Base-by-base conservation (phyloP, 164 flowering plant genomes). In the Hamamelis virginiana region DNA sequence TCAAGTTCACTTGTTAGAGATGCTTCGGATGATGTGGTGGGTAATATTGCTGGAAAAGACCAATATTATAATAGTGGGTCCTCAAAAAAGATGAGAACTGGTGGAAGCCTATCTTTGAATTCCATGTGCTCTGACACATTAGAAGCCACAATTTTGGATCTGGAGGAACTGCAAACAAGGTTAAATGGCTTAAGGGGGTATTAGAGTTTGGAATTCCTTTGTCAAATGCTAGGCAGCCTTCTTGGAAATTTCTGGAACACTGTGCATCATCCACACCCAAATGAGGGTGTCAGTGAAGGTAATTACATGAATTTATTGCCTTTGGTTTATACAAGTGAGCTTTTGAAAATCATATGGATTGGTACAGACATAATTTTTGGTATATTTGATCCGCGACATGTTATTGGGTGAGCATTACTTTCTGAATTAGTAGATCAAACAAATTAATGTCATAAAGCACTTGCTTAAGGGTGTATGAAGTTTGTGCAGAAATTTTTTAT, bases 111-210 rank as follows among this genome's bases (percentile, higher is more conserved):
- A 22, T 57, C 19, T 44, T 59, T 78, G 21, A 76, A 74, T 72
- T 67, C 74, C 12, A 63, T 38, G 53, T 22, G 16, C 59, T 67
- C 83, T 27, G 80, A 77, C 66, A 64, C 83, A 33, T 12, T 84
- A 41, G 88, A 86, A 66, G 78, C 90, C 13, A 51, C 84, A n/a
- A 65, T 85, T 62, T 10, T 85, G 75, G 88, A 85, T 66, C 43
- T 85, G 78, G 93, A 86, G 78, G 87, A 85, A 62, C 86, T 57
- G 72, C 68, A 15, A 80, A 73, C 78, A 76, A 64, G 71, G 71
- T 89, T 43, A 84, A 77, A 69, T 85, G 86, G 90, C 69, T 86
- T 0, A 86, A 77, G 68, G 69, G 67, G 26, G 51, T 81, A 15
- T 51, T 86, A 45, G 58, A 81, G 28, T 59, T 19, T 33, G 87